Evolutionary conservation across 768 basidiomycete species (phyloP).

Genomic region (Tylopilus sp.): DNA sequence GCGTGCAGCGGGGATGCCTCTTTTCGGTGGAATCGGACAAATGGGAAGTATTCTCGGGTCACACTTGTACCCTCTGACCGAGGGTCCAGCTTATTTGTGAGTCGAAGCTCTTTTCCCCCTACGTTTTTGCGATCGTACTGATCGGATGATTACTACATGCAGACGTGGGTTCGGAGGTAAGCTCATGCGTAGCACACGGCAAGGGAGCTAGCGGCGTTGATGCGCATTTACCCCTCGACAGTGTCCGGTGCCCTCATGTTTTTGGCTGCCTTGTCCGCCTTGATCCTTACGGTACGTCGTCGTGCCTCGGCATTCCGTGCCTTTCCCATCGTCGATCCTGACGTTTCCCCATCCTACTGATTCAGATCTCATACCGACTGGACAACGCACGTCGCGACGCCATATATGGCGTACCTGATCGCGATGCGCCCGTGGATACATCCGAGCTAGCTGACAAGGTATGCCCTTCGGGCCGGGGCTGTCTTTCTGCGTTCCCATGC

Average conservation of each 20-base stretch:
- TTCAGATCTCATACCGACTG: slow-evolving; percentile 60
- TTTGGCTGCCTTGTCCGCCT: slow-evolving; percentile 17
- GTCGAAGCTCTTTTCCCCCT: slow-evolving; percentile 17
- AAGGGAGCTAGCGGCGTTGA: neutral
- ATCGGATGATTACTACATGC: neutral
- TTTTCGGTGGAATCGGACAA: slow-evolving; percentile 43
- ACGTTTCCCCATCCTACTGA: neutral
- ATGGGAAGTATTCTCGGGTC: slow-evolving; percentile 40
- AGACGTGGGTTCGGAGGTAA: slow-evolving; percentile 4
- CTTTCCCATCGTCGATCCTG: neutral
- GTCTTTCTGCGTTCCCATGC: too few relatives aligned
- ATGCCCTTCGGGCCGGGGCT: neutral
- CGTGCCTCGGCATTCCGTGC: neutral
- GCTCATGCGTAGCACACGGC: neutral
- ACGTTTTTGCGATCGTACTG: neutral
- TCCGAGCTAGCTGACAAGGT: slow-evolving; percentile 59
- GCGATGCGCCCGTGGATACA: slow-evolving; percentile 54
- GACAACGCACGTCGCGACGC: slow-evolving; percentile 59
- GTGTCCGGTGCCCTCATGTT: slow-evolving; percentile 26
- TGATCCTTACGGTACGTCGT: slow-evolving; percentile 20
- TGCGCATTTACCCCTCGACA: neutral
- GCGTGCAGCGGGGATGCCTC: slow-evolving; percentile 39
- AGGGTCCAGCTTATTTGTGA: slow-evolving; percentile 39
- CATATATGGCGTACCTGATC: slow-evolving; percentile 47
- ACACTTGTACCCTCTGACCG: slow-evolving; percentile 40